These are phyloP conservation scores for Thraustotheca clavata DNA, from an alignment of 352 stramenopile genomes.

Conservation along the genomic window DNA sequence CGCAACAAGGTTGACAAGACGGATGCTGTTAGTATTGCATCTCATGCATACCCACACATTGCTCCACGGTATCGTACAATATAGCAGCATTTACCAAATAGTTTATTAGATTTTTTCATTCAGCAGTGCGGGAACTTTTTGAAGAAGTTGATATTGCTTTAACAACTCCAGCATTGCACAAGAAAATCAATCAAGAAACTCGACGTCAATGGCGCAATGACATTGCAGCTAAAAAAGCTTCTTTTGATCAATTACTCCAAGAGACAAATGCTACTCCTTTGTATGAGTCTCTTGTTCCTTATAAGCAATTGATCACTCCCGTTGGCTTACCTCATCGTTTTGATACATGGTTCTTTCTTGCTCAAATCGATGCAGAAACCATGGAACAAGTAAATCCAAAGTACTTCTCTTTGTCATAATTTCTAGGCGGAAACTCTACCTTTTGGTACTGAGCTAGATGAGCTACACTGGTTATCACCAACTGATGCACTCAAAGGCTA, in stretches of 20 bases:
- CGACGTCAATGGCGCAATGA: constrained; percentile 11
- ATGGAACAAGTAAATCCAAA: neutral
- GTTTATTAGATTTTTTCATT: constrained; percentile 11
- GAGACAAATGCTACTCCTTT: neutral
- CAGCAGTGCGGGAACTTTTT: constrained; percentile 19
- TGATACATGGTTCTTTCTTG: constrained; percentile 21
- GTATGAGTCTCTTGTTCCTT: constrained; percentile 7
- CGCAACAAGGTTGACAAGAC: neutral
- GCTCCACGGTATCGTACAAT: neutral
- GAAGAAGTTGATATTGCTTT: constrained; percentile 16
- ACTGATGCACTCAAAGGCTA: constrained; percentile 6
- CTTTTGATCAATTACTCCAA: neutral
- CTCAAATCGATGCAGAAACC: neutral
- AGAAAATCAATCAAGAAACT: neutral
- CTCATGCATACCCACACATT: neutral
- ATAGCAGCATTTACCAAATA: neutral
- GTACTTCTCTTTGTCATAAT: neutral
- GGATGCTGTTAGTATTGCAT: neutral
- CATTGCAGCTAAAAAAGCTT: neutral
- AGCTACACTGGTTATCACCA: constrained; percentile 3
- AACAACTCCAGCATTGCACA: neutral
- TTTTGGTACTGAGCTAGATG: constrained; percentile 4
- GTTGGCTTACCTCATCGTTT: constrained; percentile 15
- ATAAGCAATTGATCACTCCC: constrained; percentile 13
- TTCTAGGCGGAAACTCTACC: constrained; percentile 5